Percentiles rank a stretch among this genome's conserved stretches.
Conservation (phyloP, 2,329 filamentous ascomycete genomes). For the Fusarium euwallaceae region DNA sequence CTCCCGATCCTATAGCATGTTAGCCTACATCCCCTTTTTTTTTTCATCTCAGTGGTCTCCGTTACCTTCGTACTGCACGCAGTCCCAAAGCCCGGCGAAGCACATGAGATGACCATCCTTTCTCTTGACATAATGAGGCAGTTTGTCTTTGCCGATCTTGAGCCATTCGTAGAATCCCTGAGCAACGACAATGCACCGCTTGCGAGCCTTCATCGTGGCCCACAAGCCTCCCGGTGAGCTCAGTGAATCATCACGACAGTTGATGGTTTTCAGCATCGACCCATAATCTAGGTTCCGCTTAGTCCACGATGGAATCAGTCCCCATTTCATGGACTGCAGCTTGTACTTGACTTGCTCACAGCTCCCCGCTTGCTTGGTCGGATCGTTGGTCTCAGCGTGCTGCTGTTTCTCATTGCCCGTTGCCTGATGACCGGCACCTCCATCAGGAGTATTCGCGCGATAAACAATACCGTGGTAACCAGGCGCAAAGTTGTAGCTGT, state of each 20-base stretch:
- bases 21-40: background rate
- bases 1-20: constrained; percentile 53
- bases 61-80: constrained; percentile 81
- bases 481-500: constrained; percentile 94
- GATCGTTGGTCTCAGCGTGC: background rate
- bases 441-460: constrained; percentile 77
- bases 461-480: constrained; percentile 89
- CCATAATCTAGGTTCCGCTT: constrained; percentile 84
- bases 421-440: constrained; percentile 62
- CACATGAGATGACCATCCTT: constrained; percentile 88
- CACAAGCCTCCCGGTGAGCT: constrained; percentile 85
- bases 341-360: constrained; percentile 72
- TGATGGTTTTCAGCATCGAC: constrained; percentile 88
- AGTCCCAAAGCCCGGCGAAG: constrained; percentile 93
- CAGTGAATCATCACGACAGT: constrained; percentile 92
- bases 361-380: background rate
- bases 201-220: constrained; percentile 89
- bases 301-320: constrained; percentile 93
- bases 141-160: constrained; percentile 82
- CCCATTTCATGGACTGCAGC: constrained; percentile 96
- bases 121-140: constrained; percentile 86
- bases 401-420: constrained; percentile 7
- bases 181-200: constrained; percentile 88
- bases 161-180: constrained; percentile 98
- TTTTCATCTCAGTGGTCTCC: background rate